Conservation (phyloP, 1,284 basidiomycete genomes). For the Microbotryum intermedium region DNA sequence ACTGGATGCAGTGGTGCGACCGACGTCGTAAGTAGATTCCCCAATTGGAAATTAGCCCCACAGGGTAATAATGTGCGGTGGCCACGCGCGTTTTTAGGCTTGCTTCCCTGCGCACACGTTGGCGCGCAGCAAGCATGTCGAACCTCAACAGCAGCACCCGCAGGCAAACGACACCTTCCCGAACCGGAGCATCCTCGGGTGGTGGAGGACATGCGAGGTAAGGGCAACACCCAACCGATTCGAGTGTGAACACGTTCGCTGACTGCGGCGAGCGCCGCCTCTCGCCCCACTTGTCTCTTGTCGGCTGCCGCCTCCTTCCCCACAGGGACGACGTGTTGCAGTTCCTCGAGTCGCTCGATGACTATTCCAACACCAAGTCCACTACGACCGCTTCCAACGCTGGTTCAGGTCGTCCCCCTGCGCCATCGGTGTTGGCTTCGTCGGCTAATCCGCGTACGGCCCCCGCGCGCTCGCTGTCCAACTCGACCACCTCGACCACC, state of each 20-base stretch:
- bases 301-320: background rate
- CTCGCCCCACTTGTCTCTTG: background rate
- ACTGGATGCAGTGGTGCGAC: no score
- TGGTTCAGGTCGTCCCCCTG: no score
- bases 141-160: background rate
- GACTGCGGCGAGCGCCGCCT: background rate
- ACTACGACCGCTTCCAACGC: background rate
- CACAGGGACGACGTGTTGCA: conserved; percentile 59
- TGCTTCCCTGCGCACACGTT: no score
- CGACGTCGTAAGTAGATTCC: no score
- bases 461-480: conserved; percentile 7
- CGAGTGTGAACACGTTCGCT: background rate
- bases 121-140: no score
- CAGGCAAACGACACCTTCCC: background rate
- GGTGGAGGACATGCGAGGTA: background rate
- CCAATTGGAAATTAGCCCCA: no score
- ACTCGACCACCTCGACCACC: background rate
- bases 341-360: conserved; percentile 83
- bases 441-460: background rate
- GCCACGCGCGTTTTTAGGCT: no score
- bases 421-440: no score
- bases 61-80: no score
- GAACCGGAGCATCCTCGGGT: background rate
- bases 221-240: background rate
- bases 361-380: conserved; percentile 46